phyloP scores from a whole-genome alignment of 768 basidiomycete genomes.

The Daedaleopsis nitida region DNA sequence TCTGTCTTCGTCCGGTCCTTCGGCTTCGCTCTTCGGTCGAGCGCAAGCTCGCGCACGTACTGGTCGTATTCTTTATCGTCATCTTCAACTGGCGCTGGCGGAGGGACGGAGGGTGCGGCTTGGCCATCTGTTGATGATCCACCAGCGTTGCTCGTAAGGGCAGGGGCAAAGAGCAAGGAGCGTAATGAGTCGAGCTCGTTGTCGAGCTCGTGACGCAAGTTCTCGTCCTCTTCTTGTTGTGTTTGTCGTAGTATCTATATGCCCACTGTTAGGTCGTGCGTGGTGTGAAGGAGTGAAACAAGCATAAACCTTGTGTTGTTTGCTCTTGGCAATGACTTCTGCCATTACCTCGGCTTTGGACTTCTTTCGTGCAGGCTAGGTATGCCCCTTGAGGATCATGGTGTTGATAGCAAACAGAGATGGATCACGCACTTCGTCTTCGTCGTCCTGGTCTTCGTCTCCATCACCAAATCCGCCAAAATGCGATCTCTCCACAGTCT shows the following conservation, averaged over 20 bases:
- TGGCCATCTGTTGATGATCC: neutral
- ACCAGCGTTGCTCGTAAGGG: slow-evolving; percentile 39
- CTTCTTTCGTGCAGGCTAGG: slow-evolving; percentile 81
- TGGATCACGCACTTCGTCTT: slow-evolving; percentile 42
- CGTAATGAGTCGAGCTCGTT: slow-evolving; percentile 83
- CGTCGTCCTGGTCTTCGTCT: slow-evolving; percentile 52
- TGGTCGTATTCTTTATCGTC: slow-evolving; percentile 83
- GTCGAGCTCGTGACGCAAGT: slow-evolving; percentile 86
- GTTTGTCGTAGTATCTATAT: slow-evolving; percentile 82
- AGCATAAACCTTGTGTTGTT: slow-evolving; percentile 80
- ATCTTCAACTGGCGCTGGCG: slow-evolving; percentile 22
- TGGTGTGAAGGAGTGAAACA: neutral
- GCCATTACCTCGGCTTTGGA: slow-evolving; percentile 96
- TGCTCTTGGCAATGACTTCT: slow-evolving; percentile 97
- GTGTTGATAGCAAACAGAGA: neutral
- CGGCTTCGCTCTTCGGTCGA: slow-evolving; percentile 90
- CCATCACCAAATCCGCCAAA: slow-evolving; percentile 86
- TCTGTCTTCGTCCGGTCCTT: slow-evolving; percentile 97
- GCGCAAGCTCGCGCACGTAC: slow-evolving; percentile 88
- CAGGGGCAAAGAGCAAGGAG: slow-evolving; percentile 60
- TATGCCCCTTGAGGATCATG: slow-evolving; percentile 7
- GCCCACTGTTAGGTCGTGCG: neutral
- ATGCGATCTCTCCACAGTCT: slow-evolving; percentile 68
- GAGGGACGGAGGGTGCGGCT: neutral
- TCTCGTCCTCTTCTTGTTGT: slow-evolving; percentile 83